Evolutionary conservation across 164 flowering plant species (phyloP), one percentile per base, ranked within the genome.

Genomic region (Vitis riparia): DNA sequence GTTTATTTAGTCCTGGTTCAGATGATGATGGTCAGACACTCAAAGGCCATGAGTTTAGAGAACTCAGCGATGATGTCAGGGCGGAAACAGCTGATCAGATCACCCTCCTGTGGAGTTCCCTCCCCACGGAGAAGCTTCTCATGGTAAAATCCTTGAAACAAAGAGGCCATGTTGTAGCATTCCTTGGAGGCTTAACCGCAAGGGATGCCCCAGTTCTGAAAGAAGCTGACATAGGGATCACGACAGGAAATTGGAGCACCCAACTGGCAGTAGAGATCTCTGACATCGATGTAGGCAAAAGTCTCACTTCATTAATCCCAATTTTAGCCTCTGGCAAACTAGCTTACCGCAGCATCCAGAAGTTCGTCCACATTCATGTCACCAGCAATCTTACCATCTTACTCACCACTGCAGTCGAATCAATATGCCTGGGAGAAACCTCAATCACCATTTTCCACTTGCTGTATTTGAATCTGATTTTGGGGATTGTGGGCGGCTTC

Each of bases 221-320:
- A 71, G 69, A 68, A 72, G 79, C 81, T 11, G 75, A 80, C 56
- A 37, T 78, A 50, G 79, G 79, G 59, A 44, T 80, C 3, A 29
- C 69, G 2, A 37, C 59, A 30, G 74, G 62, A 13, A 52, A 44
- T 27, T 11, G 23, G 65, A 37, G 72, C 68, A 68, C 75, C 0
- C 68, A 68, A 66, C 16, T 29, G 59, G 76, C 72, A 3, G 63
- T 30, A 67, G 70, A 68, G 59, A 55, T 11, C 12, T 66, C 65
- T 55, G 78, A 70, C 48, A 68, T 80, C 15, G 0, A 9, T 14
- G n/a, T 70, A 23, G 27, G 27, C 30, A 59, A 17, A 59, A 17
- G 44, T 47, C 23, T 66, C 3, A 10, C 8, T 27, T 71, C 68
- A 3, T 30, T 80, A 10, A 5, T n/a, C 15, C 50, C 51, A 12